These are phyloP conservation scores for Pseudogymnoascus sp. DNA, from an alignment of 2,329 filamentous ascomycete species.

Conservation along the genomic window DNA sequence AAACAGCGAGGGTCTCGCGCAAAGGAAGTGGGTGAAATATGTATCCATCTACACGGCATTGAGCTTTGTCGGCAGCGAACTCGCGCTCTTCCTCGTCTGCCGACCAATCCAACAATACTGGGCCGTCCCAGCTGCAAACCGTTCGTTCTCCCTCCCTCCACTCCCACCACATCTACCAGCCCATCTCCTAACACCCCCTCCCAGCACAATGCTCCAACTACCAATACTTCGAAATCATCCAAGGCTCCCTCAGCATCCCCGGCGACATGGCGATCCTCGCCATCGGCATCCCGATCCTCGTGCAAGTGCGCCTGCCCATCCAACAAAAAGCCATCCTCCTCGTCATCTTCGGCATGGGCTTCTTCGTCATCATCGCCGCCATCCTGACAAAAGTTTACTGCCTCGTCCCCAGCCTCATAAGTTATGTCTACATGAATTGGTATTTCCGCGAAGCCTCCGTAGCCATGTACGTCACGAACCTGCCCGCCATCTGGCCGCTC, in stretches of 20 bases:
- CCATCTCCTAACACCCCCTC: not conserved
- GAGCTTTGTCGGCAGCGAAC: conserved; percentile 37
- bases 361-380: conserved; percentile 38
- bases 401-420: conserved; percentile 27
- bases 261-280: conserved; percentile 41
- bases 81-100: conserved; percentile 41
- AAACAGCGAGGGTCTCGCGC: conserved; percentile 26
- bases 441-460: conserved; percentile 45
- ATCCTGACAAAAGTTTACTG: conserved; percentile 42
- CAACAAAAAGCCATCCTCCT: conserved; percentile 40
- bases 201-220: conserved; percentile 40
- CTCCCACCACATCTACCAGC: not conserved
- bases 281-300: conserved; percentile 41
- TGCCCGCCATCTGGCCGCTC: conserved; percentile 44
- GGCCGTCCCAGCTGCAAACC: conserved; percentile 38
- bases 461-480: conserved; percentile 43
- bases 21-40: conserved; percentile 29
- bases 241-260: conserved; percentile 42
- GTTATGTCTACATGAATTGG: conserved; percentile 40
- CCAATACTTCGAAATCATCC: conserved; percentile 39
- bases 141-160: conserved; percentile 14
- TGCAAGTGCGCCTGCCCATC: conserved; percentile 34
- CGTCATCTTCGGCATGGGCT: conserved; percentile 42
- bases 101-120: conserved; percentile 40
- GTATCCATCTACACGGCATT: conserved; percentile 34